A percentile compares a stretch with the other conserved stretches of the same genome.
phyloP scores from a whole-genome alignment of 306 rosid species.

The Senna siamea region DNA sequence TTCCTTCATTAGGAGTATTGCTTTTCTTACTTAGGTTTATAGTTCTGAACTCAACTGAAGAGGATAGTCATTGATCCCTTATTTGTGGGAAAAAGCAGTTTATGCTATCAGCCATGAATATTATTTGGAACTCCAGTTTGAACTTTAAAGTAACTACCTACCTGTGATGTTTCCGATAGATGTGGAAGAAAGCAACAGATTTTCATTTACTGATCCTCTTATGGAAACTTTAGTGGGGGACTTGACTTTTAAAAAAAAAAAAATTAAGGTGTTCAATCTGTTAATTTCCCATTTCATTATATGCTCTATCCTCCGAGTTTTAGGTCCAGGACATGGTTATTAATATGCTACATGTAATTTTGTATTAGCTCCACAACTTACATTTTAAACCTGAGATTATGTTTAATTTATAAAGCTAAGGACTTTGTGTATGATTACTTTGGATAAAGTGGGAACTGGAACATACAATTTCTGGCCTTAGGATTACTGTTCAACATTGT shows the following conservation, averaged over 20 bases:
- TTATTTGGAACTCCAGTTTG: conserved; percentile 4
- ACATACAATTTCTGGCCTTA: not conserved
- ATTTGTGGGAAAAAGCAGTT: not conserved
- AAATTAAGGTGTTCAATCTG: not conserved
- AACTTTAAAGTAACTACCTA: conserved; percentile 9
- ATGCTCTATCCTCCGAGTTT: conserved; percentile 15
- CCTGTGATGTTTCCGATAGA: conserved; percentile 13
- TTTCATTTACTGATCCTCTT: not conserved
- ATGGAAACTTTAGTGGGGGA: not conserved
- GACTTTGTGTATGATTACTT: not conserved
- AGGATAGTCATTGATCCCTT: not conserved
- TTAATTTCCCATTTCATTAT: conserved; percentile 18
- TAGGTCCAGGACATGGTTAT: not conserved
- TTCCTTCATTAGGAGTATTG: not conserved
- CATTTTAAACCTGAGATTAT: not conserved
- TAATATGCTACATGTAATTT: conserved; percentile 30
- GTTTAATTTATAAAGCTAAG: not conserved
- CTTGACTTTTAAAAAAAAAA: not conserved
- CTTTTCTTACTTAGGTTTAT: not conserved
- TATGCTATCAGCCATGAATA: not conserved
- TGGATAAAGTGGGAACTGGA: not conserved
- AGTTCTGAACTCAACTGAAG: conserved; percentile 1
- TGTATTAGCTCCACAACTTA: not conserved
- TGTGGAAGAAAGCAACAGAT: conserved; percentile 10
- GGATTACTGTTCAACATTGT: not conserved